Evolutionary conservation across 1,139 yeast species (phyloP), one percentile per base, ranked within the genome.

Genomic region (Diutina pseudorugosa): DNA sequence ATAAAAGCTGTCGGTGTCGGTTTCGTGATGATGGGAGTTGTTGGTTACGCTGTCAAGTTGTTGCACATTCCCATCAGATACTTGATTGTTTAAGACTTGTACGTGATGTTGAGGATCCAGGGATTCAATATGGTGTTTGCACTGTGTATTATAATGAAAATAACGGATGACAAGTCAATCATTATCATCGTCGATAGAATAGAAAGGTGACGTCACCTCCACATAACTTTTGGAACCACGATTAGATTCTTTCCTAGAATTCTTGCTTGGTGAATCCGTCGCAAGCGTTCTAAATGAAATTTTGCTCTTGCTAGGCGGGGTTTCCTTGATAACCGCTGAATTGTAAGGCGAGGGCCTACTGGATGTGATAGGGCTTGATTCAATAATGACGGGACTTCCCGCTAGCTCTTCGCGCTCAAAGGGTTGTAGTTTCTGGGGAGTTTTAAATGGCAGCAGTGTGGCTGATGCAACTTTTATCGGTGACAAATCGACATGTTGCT

Each of bases 51-150:
- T 63, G 95, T 93, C 71, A 93, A 93, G 75, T 80, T 91, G 66
- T 79, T 91, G 64, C 98, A 91, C 72, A 91, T 91, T 64, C 98
- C 98, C 66, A 90, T 91, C 74, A 86, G 98, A 76, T 94, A 90
- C 73, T 82, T 91, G 74, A 90, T 91, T 73, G 98, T 91, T 60
- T 91, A 78, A 76, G 40, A n/a, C 14, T 12, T 19, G 9, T 9
- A 40, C 42, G 4, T 30, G 36, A 23, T 21, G 20, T 43, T n/a
- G 11, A 27, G 12, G 30, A 27, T 23, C 19, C 47, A 19, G 45
- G 45, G 47, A 30, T 30, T 12, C 8, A 19, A 43, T 14, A 5
- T 23, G 18, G 47, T 43, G 33, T 19, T 30, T 30, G n/a, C 36
- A 30, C 36, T 21, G 18, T 41, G 43, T 42, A 42, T 42, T 43